A percentile compares a stretch with the other conserved stretches of the same genome.
These are phyloP conservation scores for Eucalyptus decipiens DNA, from an alignment of 345 rosid species.

Conservation along the genomic window DNA sequence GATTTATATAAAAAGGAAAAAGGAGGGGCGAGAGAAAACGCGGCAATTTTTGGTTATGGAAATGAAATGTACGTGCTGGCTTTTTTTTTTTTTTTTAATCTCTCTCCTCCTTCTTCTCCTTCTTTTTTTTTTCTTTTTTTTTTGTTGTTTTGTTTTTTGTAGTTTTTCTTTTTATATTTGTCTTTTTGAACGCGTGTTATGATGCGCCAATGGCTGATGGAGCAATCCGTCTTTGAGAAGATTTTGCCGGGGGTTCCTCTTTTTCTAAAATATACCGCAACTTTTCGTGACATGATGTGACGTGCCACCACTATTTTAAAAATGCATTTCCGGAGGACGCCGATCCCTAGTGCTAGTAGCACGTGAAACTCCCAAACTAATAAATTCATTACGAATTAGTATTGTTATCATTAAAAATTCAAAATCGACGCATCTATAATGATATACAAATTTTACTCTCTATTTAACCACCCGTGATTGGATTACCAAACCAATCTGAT, in stretches of 20 bases:
- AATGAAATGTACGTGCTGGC: neutral
- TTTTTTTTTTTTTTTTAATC: neutral
- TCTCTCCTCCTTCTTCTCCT: too few relatives aligned
- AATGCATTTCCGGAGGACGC: neutral
- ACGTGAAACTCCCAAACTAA: too few relatives aligned
- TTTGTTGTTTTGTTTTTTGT: too few relatives aligned
- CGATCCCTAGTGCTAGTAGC: too few relatives aligned
- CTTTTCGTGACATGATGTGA: neutral
- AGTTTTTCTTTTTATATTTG: neutral
- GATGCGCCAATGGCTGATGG: neutral
- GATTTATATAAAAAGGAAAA: neutral
- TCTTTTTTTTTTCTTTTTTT: rapidly evolving
- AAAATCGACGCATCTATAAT: rapidly evolving
- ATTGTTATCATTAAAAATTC: too few relatives aligned
- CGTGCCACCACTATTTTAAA: neutral
- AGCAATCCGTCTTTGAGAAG: neutral
- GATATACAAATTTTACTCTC: rapidly evolving
- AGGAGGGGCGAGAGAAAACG: neutral
- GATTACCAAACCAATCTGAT: too few relatives aligned
- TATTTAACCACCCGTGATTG: too few relatives aligned
- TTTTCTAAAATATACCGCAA: neutral
- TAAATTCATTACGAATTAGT: too few relatives aligned
- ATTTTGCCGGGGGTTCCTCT: neutral
- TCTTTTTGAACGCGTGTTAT: neutral
- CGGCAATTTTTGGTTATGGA: neutral